Evolutionary conservation across 2,329 filamentous ascomycete genomes (phyloP), one percentile per base, ranked within the genome.

Genomic region (Didymella keratinophila): DNA sequence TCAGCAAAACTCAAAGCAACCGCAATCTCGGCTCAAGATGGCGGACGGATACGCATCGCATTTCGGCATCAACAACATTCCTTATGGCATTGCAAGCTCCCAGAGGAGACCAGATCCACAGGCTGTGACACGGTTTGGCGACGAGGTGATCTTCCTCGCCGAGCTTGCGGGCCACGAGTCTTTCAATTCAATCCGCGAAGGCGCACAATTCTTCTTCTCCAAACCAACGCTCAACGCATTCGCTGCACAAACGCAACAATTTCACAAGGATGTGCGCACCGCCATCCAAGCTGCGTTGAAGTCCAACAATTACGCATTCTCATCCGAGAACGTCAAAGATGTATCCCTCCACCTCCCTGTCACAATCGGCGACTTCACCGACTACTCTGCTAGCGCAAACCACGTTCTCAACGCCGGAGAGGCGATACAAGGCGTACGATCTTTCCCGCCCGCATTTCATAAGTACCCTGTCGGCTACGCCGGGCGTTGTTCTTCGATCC

Each of bases 321-420:
- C 8, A 10, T 60, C 68, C 4, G 71, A 78, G 27, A 50, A 71
- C 27, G 64, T 86, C 16, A 61, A 72, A 37, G 69, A 77, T 30
- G 80, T 82, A 18, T 72, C 73, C 4, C 71, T 86, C 63, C 82
- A 87, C 65, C 67, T 88, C 0, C 87, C 87, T 0, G 73, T 89
- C 36, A 70, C 76, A 3, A 81, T 86, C 18, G 78, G 79, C 4
- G 85, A 84, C 34, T 89, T 87, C 66, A 83, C 79, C 43, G 86
- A 87, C 69, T 87, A 86, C 71, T 84, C 81, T 2, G 84, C 82
- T 55, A 84, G 81, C 0, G 74, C 79, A 9, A 80, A 85, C 43
- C 84, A 87, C 60, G 78, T 82, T 27, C 76, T 80, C 46, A 87
- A 86, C 44, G 83, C 80, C 72, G 59, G 79, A 74, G 68, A 72